phyloP scores from a whole-genome alignment of 176 grass and related monocot species.

The Carex kokanica region DNA sequence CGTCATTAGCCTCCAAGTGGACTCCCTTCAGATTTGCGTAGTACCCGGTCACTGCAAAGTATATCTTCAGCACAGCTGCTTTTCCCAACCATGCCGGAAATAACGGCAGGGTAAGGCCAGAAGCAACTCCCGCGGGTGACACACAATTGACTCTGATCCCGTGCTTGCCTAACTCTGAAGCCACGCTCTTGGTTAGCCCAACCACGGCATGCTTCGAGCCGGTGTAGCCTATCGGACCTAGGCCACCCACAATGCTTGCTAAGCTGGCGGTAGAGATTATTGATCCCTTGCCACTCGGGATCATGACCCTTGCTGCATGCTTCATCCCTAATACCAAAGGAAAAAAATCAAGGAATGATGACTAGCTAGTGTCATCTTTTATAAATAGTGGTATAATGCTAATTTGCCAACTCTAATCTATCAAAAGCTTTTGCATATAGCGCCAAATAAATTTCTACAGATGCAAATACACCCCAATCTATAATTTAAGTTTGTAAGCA shows the following conservation, averaged over 20 bases:
- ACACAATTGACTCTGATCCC: conserved; percentile 88
- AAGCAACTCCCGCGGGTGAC: conserved; percentile 63
- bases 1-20: conserved; percentile 37
- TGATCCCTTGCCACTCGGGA: conserved; percentile 49
- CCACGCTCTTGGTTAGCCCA: conserved; percentile 72
- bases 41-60: conserved; percentile 40
- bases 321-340: conserved; percentile 53
- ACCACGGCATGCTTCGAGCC: conserved; percentile 67
- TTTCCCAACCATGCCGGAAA: conserved; percentile 32
- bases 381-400: too few species aligned
- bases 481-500: too few species aligned
- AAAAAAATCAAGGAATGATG: neutral
- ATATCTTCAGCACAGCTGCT: conserved; percentile 27
- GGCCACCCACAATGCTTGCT: conserved; percentile 43
- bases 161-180: conserved; percentile 59
- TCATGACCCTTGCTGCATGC: conserved; percentile 74
- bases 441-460: too few species aligned
- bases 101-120: conserved; percentile 47
- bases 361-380: neutral
- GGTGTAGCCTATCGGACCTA: conserved; percentile 70
- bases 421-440: neutral
- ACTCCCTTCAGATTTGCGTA: conserved; percentile 75
- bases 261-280: conserved; percentile 67
- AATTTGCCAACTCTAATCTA: too few species aligned
- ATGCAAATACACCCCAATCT: too few species aligned